These are phyloP conservation scores for Seiridium cupressi DNA, from an alignment of 2,329 filamentous ascomycete species.

Conservation along the genomic window DNA sequence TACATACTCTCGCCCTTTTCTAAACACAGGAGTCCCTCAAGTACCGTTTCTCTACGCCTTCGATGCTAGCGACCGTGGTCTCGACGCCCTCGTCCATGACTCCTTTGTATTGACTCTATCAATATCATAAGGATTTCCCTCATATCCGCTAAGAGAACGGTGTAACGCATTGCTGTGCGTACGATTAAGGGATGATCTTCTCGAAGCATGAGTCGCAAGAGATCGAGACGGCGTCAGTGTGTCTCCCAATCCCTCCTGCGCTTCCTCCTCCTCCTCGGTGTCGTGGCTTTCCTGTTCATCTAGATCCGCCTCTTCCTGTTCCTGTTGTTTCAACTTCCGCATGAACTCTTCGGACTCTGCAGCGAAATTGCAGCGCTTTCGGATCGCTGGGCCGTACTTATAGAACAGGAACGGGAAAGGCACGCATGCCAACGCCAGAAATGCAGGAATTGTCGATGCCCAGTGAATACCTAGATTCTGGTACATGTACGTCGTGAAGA, in stretches of 20 bases:
- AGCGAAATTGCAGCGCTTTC: constrained; percentile 53
- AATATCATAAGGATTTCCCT: constrained; percentile 40
- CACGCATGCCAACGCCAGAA: constrained; percentile 43
- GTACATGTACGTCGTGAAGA: constrained; percentile 56
- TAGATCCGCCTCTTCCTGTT: constrained; percentile 22
- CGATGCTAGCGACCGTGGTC: neutral
- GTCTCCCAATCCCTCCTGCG: constrained; percentile 18
- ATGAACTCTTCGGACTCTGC: constrained; percentile 50
- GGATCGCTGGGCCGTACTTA: constrained; percentile 52
- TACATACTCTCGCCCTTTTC: neutral
- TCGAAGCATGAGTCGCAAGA: constrained; percentile 20
- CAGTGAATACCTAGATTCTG: constrained; percentile 9
- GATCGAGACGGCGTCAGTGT: constrained; percentile 15
- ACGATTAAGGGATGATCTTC: constrained; percentile 20
- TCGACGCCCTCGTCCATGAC: constrained; percentile 13
- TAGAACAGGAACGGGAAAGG: constrained; percentile 61
- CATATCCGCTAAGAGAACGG: constrained; percentile 22
- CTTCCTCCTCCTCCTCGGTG: constrained; percentile 25
- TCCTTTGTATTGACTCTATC: constrained; percentile 40
- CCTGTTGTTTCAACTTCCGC: constrained; percentile 14
- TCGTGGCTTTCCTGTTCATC: constrained; percentile 5
- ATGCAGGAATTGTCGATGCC: constrained; percentile 7
- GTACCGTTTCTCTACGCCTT: neutral
- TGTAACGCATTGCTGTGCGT: constrained; percentile 1
- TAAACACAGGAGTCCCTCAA: neutral